Conservation (phyloP, 202 grass and related monocot genomes). For the Miscanthus sacchariflorus region DNA sequence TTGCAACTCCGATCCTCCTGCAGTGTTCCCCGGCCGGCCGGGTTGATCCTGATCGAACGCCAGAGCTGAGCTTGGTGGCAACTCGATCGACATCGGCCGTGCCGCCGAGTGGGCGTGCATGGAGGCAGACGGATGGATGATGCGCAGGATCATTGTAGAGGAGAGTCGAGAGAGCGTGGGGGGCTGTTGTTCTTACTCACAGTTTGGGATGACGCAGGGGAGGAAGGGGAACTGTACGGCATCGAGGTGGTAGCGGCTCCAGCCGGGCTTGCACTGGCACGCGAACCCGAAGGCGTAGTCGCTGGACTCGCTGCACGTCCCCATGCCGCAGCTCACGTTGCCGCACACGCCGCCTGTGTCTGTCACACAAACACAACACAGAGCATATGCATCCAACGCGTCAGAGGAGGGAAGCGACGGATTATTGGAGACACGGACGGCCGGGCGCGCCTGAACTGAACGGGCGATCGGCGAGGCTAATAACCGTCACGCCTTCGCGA, state of each 20-base stretch:
- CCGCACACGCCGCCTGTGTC: slow-evolving; percentile 31
- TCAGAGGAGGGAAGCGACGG: too few species aligned
- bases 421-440: too few species aligned
- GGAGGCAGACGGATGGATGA: too few species aligned
- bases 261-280: slow-evolving; percentile 43
- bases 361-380: not conserved
- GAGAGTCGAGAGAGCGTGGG: too few species aligned
- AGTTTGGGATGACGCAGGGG: slow-evolving; percentile 59
- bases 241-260: slow-evolving; percentile 40
- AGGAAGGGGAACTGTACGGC: slow-evolving; percentile 35
- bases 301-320: slow-evolving; percentile 44
- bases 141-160: not conserved
- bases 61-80: not conserved
- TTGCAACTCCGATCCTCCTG: not conserved
- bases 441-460: too few species aligned
- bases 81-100: not conserved
- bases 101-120: too few species aligned
- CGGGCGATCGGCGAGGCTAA: too few species aligned
- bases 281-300: too few species aligned
- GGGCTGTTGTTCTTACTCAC: not conserved
- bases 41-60: not conserved
- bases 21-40: too few species aligned
- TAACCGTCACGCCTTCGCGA: too few species aligned
- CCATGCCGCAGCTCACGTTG: slow-evolving; percentile 54
- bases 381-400: too few species aligned